Evolutionary conservation across 176 grass and related monocot genomes (phyloP), one percentile per base, ranked within the genome.

Genomic region (Guadua angustifolia): DNA sequence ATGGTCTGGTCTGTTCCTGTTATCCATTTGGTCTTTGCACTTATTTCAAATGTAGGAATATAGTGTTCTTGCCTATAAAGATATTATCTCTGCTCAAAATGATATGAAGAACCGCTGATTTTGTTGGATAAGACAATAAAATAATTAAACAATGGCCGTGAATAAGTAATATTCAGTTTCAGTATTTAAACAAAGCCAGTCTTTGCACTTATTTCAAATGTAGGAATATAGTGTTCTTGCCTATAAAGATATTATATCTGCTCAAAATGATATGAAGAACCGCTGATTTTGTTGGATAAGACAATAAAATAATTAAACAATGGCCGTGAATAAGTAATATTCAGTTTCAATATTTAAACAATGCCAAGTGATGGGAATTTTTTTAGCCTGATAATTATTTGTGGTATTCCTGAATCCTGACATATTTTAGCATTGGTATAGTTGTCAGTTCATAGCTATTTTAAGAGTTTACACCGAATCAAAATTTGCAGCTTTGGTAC

Each of bases 401-500:
- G 5, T 74, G 16, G 38, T 69, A 5, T 55, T 50, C 19, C 13
- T 67, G 46, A 7, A 14, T 50, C 29, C 7, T 67, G 63, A 14
- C 12, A 72, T 71, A 39, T 71, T 70, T 59, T 60, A 76, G 51
- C 52, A 42, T 50, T 0, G 17, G 38, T 42, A 38, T 77, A 60
- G 52, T 17, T 71, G 36, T 69, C 7, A 6, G 16, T 60, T 79
- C n/a, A 8, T 74, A 25, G 50, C 39, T 35, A 9, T 40, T 50
- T 71, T 51, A 33, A 79, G 10, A 4, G 36, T 71, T 66, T 35
- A 16, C 26, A 50, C 17, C 8, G 11, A 58, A 55, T 24, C 13
- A 80, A 39, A 60, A 35, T 14, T 57, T 44, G 60, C 13, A 49
- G 13, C 35, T 87, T 81, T 67, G 22, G 49, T 62, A 63, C 26